Conservation (phyloP, 2,329 filamentous ascomycete species). For the Xylariaceae sp. region DNA sequence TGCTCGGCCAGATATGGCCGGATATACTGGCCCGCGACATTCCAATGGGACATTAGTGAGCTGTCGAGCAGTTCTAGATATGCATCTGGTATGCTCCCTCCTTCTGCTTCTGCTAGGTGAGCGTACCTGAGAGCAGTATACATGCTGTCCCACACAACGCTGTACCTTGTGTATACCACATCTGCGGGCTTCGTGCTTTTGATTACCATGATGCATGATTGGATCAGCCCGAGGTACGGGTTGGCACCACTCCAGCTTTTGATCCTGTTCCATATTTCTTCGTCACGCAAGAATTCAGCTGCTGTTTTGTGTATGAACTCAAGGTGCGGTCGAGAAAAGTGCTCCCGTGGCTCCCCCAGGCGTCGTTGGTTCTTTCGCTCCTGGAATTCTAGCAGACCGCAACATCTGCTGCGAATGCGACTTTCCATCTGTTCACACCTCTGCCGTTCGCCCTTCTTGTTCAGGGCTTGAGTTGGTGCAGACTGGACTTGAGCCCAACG, state of each 20-base stretch:
- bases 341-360: background rate
- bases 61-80: background rate
- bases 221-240: background rate
- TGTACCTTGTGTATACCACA: background rate
- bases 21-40: background rate
- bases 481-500: background rate
- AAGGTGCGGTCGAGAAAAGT: background rate
- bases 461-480: background rate
- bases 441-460: background rate
- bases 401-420: background rate
- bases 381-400: background rate
- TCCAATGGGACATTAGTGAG: background rate
- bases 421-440: background rate
- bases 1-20: background rate
- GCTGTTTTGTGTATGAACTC: slow-evolving; percentile 4
- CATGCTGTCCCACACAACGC: slow-evolving; percentile 1
- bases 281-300: background rate
- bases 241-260: background rate
- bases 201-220: slow-evolving; percentile 1
- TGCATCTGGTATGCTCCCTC: background rate
- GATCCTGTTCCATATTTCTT: background rate
- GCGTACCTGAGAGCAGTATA: slow-evolving; percentile 1
- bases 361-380: background rate
- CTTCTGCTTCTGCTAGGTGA: background rate
- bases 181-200: background rate